Evolutionary conservation across 2,329 filamentous ascomycete species (phyloP), one percentile per base, ranked within the genome.

Genomic region (Kalmusia sp.): DNA sequence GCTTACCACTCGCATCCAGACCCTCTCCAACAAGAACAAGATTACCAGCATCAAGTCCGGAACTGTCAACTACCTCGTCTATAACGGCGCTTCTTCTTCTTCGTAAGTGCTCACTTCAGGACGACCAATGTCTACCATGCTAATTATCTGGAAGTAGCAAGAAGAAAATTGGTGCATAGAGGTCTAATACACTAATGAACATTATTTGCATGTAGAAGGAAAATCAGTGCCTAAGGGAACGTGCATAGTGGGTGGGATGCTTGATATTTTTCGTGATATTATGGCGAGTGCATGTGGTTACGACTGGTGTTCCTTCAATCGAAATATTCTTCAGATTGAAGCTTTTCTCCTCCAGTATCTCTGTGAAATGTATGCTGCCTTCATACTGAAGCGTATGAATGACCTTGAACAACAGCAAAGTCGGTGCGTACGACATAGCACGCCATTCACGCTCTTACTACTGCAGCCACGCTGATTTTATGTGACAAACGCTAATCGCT

Each of bases 31-130:
- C 52, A 76, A 73, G 56, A 73, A 73, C 51, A 71, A 71, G 52
- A 73, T 76, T 59, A 71, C 82, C 49, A 70, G 70, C 34, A 69
- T 82, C 1, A 76, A 75, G 46, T 71, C 62, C 55, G 74, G 77
- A 57, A 84, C 80, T 47, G 62, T 68, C 62, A 86, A 86, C 76
- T 64, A 76, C 52, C 75, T 87, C 47, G 82, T 80, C 52, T 85
- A 83, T 75, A 86, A 87, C 73, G 81, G 81, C 34, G 71, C 61
- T 53, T 55, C 51, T 34, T 57, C n/a, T n/a, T n/a, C n/a, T n/a
- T n/a, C 47, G 55, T 67, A 63, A 62, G 39, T 28, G 31, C 15
- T 50, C 24, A 17, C 41, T 6, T 35, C 12, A 25, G 25, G 35
- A 12, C 21, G 31, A 14, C 7, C 38, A 38, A 33, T 43, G 28